phyloP scores from a whole-genome alignment of 169 alveolate species.

The Hepatocystis sp. region DNA sequence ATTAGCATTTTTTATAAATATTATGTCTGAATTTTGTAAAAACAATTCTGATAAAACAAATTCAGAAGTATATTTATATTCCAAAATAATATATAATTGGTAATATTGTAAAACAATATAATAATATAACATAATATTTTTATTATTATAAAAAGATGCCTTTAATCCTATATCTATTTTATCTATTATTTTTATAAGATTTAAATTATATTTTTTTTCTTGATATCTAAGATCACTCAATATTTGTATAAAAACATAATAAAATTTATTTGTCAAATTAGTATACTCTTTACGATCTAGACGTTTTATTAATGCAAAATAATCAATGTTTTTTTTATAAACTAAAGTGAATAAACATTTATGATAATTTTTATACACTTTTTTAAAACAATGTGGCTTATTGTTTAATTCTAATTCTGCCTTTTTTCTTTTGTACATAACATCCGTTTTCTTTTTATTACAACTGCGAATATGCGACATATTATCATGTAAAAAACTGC shows the following conservation, averaged over 20 bases:
- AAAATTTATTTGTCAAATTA: slow-evolving; percentile 61
- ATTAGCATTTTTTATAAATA: slow-evolving; percentile 13
- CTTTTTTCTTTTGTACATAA: neutral
- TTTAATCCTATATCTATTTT: slow-evolving; percentile 65
- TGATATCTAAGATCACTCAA: slow-evolving; percentile 68
- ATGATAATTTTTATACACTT: slow-evolving; percentile 16
- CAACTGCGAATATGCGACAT: neutral
- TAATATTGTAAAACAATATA: slow-evolving; percentile 59
- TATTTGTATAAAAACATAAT: slow-evolving; percentile 22
- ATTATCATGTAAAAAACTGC: neutral
- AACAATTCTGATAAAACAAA: slow-evolving; percentile 49
- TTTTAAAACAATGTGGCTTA: slow-evolving; percentile 39
- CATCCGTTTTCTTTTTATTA: neutral
- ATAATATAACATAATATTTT: slow-evolving; percentile 49
- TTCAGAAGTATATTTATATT: slow-evolving; percentile 55
- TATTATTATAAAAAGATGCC: slow-evolving; percentile 69
- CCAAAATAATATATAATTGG: slow-evolving; percentile 51
- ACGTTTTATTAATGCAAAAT: slow-evolving; percentile 27
- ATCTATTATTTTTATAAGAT: slow-evolving; percentile 50
- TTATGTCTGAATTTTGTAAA: slow-evolving; percentile 11
- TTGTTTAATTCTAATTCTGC: slow-evolving; percentile 17
- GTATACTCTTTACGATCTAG: slow-evolving; percentile 23
- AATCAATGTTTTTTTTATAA: slow-evolving; percentile 38
- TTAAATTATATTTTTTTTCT: slow-evolving; percentile 44
- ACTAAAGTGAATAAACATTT: slow-evolving; percentile 11